These are phyloP conservation scores for Kodamaea sp. DNA, from an alignment of 1,139 yeast genomes.

Conservation along the genomic window DNA sequence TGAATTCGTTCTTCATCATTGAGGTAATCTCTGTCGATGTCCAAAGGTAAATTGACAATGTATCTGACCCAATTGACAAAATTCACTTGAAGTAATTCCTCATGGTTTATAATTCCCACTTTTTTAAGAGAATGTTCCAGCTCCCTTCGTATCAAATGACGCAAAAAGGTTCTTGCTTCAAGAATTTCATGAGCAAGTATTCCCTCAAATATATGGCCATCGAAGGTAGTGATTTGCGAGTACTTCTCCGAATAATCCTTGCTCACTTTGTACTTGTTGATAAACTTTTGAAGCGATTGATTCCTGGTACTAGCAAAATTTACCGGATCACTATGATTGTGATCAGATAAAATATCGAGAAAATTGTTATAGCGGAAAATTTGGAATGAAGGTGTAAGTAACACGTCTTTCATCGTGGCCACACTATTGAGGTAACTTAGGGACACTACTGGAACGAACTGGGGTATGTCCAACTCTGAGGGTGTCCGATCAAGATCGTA, in stretches of 20 bases:
- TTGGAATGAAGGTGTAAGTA: slow-evolving; percentile 35
- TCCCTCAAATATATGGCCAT: too few relatives aligned
- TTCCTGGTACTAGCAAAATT: slow-evolving; percentile 43
- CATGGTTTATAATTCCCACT: slow-evolving; percentile 22
- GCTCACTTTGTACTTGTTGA: slow-evolving; percentile 18
- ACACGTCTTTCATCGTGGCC: slow-evolving; percentile 21
- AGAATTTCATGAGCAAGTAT: slow-evolving; percentile 35
- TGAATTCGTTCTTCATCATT: slow-evolving; percentile 28
- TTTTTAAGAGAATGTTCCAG: slow-evolving; percentile 5
- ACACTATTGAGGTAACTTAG: slow-evolving; percentile 28
- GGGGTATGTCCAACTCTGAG: slow-evolving; percentile 8
- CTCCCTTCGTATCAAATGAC: slow-evolving; percentile 24
- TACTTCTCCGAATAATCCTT: slow-evolving; percentile 2
- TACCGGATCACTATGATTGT: slow-evolving; percentile 41
- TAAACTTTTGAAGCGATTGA: slow-evolving; percentile 39
- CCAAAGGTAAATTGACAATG: slow-evolving; percentile 33
- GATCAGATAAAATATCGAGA: slow-evolving; percentile 33
- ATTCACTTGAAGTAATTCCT: slow-evolving; percentile 42
- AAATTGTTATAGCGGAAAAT: slow-evolving; percentile 36
- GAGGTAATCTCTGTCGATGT: slow-evolving; percentile 16
- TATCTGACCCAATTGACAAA: slow-evolving; percentile 42
- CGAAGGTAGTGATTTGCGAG: too few relatives aligned
- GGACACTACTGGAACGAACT: slow-evolving; percentile 26
- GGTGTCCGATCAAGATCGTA: slow-evolving; percentile 3
- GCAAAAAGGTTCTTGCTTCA: slow-evolving; percentile 28